Base-by-base conservation (phyloP, 768 basidiomycete species). In the Mycena vulgaris region DNA sequence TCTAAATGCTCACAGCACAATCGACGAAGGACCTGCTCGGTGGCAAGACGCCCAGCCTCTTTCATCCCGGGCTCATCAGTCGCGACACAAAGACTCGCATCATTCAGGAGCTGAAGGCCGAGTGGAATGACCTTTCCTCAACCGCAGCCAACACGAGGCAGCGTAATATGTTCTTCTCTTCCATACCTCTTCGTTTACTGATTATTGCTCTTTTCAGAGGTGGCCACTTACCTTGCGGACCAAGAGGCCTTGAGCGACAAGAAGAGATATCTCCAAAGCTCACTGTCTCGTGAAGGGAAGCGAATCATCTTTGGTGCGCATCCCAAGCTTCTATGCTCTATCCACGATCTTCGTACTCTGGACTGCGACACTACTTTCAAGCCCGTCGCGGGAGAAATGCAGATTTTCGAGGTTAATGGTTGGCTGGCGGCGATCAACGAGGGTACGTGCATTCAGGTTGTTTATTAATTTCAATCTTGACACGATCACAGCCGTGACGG, bases 351-450 rank as follows among this genome's bases (percentile, higher is more conserved):
- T 30, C 58, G 58, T 2, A 68, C 66, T 17, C 66, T 68, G 25
- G 58, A 68, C 58, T 61, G 66, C n/a, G 66, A 68, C 56, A 68
- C 66, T 28, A 59, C 66, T 37, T 68, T 68, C n/a, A n/a, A n/a
- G n/a, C n/a, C n/a, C n/a, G n/a, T n/a, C n/a, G n/a, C n/a, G n/a
- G n/a, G n/a, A n/a, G 58, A 68, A 68, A 28, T 68, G 67, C 57
- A 60, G 47, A 68, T 68, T 47, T 62, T 53, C 49, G 52, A 68
- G 52, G 47, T 68, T 6, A 68, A 68, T 58, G 59, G 57, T 14
- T 62, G 67, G 67, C 19, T 68, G 11, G 58, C 45, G 37, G 60
- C 3, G 0, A 53, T 68, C 28, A 68, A 68, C 40, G 58, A 60
- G 52, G 30, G 67, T 62, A 37, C 40, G 67, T 53, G 21, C 11